Evolutionary conservation across 2,329 filamentous ascomycete genomes (phyloP).

Genomic region (Rhexocercosporidium sp.): DNA sequence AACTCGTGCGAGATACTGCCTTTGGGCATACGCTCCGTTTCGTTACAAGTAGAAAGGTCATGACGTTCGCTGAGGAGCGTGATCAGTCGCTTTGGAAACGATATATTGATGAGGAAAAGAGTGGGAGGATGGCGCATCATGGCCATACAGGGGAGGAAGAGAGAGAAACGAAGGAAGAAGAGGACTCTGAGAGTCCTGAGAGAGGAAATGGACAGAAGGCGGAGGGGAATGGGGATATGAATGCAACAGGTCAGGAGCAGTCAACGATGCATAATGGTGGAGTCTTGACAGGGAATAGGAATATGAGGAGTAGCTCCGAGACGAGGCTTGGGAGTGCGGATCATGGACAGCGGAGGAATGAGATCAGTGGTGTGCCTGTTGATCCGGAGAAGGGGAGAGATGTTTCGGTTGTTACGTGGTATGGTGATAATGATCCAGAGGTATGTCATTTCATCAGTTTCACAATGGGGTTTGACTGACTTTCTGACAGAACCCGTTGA

Average conservation of each 20-base stretch:
- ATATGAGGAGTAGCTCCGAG: conserved; percentile 24
- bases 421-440: conserved; percentile 52
- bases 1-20: conserved; percentile 50
- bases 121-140: conserved; percentile 52
- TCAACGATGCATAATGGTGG: background rate
- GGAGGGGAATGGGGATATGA: conserved; percentile 15
- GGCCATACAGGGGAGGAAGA: conserved; percentile 44
- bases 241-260: background rate
- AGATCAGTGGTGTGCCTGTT: conserved; percentile 48
- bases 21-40: conserved; percentile 49
- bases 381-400: conserved; percentile 59
- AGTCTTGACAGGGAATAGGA: background rate
- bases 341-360: conserved; percentile 38
- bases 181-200: conserved; percentile 5
- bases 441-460: conserved; percentile 38
- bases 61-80: conserved; percentile 53
- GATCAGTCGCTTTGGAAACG: conserved; percentile 54
- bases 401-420: conserved; percentile 56
- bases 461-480: conserved; percentile 44
- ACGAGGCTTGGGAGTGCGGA: conserved; percentile 23
- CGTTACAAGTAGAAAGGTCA: conserved; percentile 43
- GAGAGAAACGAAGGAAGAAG: background rate
- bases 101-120: conserved; percentile 56
- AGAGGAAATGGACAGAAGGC: conserved; percentile 36
- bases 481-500: conserved; percentile 56